Base-by-base conservation (phyloP, 2,329 filamentous ascomycete genomes). In the Pseudocercospora cruenta region DNA sequence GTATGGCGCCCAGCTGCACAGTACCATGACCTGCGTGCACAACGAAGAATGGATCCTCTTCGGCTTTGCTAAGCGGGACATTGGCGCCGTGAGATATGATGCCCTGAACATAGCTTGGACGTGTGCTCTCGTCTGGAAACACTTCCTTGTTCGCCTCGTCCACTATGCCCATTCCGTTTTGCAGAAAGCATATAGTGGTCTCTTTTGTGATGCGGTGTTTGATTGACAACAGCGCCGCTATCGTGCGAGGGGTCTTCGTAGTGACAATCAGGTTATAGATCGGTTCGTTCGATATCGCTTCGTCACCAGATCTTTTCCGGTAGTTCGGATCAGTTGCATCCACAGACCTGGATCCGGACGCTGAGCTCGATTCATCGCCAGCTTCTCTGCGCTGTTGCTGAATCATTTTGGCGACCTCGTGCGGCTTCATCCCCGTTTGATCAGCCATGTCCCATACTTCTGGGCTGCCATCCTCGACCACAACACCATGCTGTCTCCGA, bases 81-180 rank as follows among this genome's bases (percentile, higher is more conserved):
- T 85, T 82, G 22, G 87, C 78, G 33, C 85, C 86, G 72, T 90
- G 88, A 8, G 85, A 86, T 61, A 87, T 82, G 69, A 89, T 83
- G 8, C 91, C 92, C 28, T 93, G 78, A 65, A 97, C 83, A 72
- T 96, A 97, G 63, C 87, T 87, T 1, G 95, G 95, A 26, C 91
- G 85, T 0, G 80, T 82, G 0, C 80, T 76, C 0, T 86, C 83
- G 67, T 94, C 86, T 0, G 87, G 84, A 71, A 97, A 97, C 28
- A 96, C 78, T 10, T 85, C 78, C 36, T 84, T 79, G 72, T 92
- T 93, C 47, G 97, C 84, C 58, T 89, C 85, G 58, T 98, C 93
- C n/a, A 93, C 83, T 1, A 93, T 82, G 0, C 95, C 94, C 78
- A 98, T 87, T 0, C 94, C 93, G 68, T 94, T 91, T 64, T 93